A percentile compares a stretch with the other conserved stretches of the same genome.
phyloP scores from a whole-genome alignment of 108 stramenopile species.

The Chaetoceros muelleri region DNA sequence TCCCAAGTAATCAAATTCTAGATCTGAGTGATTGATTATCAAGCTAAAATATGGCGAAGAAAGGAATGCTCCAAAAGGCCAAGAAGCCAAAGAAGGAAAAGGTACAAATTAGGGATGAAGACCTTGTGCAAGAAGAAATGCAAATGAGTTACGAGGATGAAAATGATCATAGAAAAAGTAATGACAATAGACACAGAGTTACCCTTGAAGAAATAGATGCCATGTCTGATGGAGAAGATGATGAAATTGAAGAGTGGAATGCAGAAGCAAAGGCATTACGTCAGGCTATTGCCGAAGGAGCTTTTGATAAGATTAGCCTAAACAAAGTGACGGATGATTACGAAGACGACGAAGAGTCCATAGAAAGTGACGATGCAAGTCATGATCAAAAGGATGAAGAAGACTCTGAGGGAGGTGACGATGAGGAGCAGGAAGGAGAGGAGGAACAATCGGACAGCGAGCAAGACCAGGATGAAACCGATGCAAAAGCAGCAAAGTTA shows the following conservation, averaged over 20 bases:
- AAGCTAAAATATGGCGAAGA: no score
- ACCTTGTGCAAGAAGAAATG: no score
- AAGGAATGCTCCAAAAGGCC: no score
- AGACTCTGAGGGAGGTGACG: conserved; percentile 36
- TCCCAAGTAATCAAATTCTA: no score
- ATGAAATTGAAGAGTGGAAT: conserved; percentile 36
- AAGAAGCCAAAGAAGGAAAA: no score
- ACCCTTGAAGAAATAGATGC: conserved; percentile 29
- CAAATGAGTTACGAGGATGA: no score
- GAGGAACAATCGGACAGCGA: conserved; percentile 19
- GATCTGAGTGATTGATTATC: no score
- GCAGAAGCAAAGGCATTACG: conserved; percentile 47
- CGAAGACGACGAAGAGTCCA: conserved; percentile 25
- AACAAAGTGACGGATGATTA: conserved; percentile 9
- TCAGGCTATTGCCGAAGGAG: conserved; percentile 28
- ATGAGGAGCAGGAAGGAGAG: conserved; percentile 28
- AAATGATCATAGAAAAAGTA: no score
- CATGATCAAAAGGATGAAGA: conserved; percentile 32
- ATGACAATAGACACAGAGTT: conserved; percentile 6
- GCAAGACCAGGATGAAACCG: background rate
- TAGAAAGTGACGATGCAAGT: conserved; percentile 35
- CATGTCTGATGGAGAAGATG: conserved; percentile 45
- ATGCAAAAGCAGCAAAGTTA: background rate
- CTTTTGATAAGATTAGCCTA: conserved; percentile 25
- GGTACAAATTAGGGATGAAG: no score